A percentile compares a stretch with the other conserved stretches of the same genome.
Evolutionary conservation across 352 stramenopile species (phyloP).

Genomic region (Globisporangium heterothallicum): DNA sequence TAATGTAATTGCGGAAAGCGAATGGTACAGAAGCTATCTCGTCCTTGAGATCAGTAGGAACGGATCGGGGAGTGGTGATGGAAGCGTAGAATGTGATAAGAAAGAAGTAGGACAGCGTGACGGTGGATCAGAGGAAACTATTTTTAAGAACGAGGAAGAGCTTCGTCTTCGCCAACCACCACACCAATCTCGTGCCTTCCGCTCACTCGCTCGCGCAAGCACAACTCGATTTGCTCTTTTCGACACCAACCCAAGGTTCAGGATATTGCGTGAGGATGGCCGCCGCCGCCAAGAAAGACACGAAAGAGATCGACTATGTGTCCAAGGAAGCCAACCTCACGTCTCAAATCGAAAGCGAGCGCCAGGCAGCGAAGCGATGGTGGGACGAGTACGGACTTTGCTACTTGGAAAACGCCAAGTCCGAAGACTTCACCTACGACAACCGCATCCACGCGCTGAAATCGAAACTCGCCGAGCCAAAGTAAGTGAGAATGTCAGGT

Average conservation of each 20-base stretch:
- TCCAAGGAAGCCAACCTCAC: slow-evolving; percentile 81
- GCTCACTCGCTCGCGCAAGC: neutral
- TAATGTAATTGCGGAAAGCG: neutral
- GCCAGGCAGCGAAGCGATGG: slow-evolving; percentile 69
- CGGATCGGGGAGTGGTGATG: neutral
- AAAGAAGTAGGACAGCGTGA: neutral
- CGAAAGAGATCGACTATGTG: slow-evolving; percentile 79
- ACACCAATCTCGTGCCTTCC: no score
- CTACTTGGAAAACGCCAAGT: slow-evolving; percentile 73
- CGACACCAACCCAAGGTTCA: neutral
- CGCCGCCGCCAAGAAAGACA: slow-evolving; percentile 35
- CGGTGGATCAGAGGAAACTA: slow-evolving; percentile 5
- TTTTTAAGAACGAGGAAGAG: slow-evolving; percentile 13
- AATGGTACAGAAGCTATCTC: neutral
- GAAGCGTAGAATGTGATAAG: neutral
- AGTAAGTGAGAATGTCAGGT: slow-evolving; percentile 25
- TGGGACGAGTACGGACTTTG: slow-evolving; percentile 79
- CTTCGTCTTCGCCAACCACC: neutral
- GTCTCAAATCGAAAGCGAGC: slow-evolving; percentile 78
- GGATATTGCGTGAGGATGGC: slow-evolving; percentile 16
- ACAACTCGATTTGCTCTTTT: neutral
- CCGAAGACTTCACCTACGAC: slow-evolving; percentile 79
- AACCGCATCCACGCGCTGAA: slow-evolving; percentile 71
- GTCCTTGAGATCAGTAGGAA: neutral
- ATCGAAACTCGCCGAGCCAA: slow-evolving; percentile 49